A percentile compares a stretch with the other conserved stretches of the same genome.
phyloP scores from a whole-genome alignment of 2,329 filamentous ascomycete species.

The Epichloe baconii region DNA sequence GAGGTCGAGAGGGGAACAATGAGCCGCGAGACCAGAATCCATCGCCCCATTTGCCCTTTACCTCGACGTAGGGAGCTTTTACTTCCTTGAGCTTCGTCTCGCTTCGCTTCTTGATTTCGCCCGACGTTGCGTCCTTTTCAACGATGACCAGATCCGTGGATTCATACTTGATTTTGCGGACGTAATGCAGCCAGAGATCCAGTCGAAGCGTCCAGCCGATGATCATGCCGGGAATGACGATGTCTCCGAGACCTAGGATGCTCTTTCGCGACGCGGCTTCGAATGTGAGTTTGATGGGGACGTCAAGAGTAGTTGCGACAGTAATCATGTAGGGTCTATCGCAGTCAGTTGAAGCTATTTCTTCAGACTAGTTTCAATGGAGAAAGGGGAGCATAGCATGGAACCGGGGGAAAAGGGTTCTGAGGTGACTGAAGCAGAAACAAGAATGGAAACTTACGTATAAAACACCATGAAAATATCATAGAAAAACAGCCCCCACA shows the following conservation, averaged over 20 bases:
- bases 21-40: conserved; percentile 54
- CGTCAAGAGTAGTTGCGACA: conserved; percentile 78
- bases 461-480: conserved; percentile 91
- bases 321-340: conserved; percentile 66
- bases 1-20: conserved; percentile 14
- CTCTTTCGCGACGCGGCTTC: conserved; percentile 49
- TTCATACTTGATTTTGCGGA: conserved; percentile 45
- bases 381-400: too few species aligned
- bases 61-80: conserved; percentile 40
- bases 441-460: conserved; percentile 40
- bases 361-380: too few species aligned
- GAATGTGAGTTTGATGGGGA: conserved; percentile 86
- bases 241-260: conserved; percentile 89
- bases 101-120: conserved; percentile 21
- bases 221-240: conserved; percentile 84
- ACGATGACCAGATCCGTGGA: conserved; percentile 20
- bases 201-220: conserved; percentile 82
- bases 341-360: neutral
- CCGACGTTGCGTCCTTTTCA: conserved; percentile 20
- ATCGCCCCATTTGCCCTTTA: conserved; percentile 70
- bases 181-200: conserved; percentile 76
- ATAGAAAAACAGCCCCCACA: conserved; percentile 78
- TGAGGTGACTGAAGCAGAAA: neutral
- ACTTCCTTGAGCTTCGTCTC: conserved; percentile 31
- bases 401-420: too few species aligned